These are phyloP conservation scores for Debaryomyces sp. DNA, from an alignment of 1,139 yeast genomes.

Conservation along the genomic window DNA sequence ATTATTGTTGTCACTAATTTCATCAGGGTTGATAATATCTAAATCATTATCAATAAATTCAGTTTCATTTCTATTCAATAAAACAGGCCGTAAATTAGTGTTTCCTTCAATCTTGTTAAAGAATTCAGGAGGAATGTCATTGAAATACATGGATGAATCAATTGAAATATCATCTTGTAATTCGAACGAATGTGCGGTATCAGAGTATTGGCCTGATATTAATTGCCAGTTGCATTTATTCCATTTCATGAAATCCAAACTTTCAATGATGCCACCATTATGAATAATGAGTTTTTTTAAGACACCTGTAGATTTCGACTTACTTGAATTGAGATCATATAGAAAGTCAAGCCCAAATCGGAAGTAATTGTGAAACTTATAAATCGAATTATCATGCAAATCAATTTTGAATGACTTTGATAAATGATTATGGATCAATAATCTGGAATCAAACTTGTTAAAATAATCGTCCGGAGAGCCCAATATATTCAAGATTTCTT, in stretches of 20 bases:
- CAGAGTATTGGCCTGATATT: constrained; percentile 13
- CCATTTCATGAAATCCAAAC: constrained; percentile 53
- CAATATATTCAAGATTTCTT: constrained; percentile 45
- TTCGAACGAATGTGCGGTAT: constrained; percentile 10
- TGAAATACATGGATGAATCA: constrained; percentile 36
- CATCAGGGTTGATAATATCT: constrained; percentile 33
- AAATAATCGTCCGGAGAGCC: constrained; percentile 63
- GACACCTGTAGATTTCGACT: constrained; percentile 24
- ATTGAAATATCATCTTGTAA: constrained; percentile 17
- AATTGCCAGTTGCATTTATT: constrained; percentile 47
- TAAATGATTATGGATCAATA: constrained; percentile 42
- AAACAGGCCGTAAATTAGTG: constrained; percentile 37
- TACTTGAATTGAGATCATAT: constrained; percentile 41
- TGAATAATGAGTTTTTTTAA: constrained; percentile 51
- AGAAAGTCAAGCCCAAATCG: constrained; percentile 55
- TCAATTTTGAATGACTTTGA: constrained; percentile 14
- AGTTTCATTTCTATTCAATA: constrained; percentile 53
- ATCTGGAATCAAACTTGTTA: constrained; percentile 49
- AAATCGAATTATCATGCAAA: constrained; percentile 22
- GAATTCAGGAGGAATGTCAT: constrained; percentile 30
- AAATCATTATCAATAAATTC: constrained; percentile 46
- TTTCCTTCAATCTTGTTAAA: constrained; percentile 13
- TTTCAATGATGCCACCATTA: constrained; percentile 52
- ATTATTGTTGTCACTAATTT: constrained; percentile 7
- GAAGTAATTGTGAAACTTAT: constrained; percentile 59